phyloP scores from a whole-genome alignment of 345 rosid genomes.

The Bruguiera parviflora region DNA sequence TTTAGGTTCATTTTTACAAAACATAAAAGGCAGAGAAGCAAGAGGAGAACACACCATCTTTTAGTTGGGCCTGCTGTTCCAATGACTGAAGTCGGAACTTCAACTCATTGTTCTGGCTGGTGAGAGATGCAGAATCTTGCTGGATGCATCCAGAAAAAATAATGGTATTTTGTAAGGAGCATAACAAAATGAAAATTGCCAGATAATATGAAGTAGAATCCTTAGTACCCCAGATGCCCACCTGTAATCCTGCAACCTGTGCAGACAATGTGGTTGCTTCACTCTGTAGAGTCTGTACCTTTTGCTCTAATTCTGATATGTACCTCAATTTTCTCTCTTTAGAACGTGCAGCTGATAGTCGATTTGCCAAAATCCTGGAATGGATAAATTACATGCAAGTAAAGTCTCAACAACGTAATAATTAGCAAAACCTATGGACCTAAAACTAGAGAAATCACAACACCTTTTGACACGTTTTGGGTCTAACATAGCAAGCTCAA shows the following conservation, averaged over 20 bases:
- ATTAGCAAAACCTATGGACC: background rate
- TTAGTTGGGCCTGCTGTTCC: conserved; percentile 60
- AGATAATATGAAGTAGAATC: background rate
- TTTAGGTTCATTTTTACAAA: background rate
- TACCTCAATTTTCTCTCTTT: conserved; percentile 4
- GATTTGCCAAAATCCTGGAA: conserved; percentile 3
- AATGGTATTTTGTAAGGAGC: background rate
- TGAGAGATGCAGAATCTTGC: conserved; percentile 50
- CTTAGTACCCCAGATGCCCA: background rate
- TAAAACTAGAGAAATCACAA: background rate
- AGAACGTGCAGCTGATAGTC: background rate
- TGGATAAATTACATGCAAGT: background rate
- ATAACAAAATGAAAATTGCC: background rate
- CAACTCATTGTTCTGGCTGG: conserved; percentile 51
- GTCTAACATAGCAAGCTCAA: background rate
- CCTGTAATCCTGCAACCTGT: background rate
- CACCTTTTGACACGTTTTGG: conserved; percentile 4
- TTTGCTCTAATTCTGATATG: background rate
- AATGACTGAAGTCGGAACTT: conserved; percentile 61
- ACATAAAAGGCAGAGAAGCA: background rate
- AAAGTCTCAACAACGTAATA: background rate
- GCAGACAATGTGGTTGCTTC: conserved; percentile 3
- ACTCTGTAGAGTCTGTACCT: background rate
- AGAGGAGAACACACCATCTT: conserved; percentile 38
- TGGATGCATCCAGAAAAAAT: conserved; percentile 8